These are phyloP conservation scores for Sclerotinia nivalis DNA, from an alignment of 2,329 filamentous ascomycete species.

Conservation along the genomic window DNA sequence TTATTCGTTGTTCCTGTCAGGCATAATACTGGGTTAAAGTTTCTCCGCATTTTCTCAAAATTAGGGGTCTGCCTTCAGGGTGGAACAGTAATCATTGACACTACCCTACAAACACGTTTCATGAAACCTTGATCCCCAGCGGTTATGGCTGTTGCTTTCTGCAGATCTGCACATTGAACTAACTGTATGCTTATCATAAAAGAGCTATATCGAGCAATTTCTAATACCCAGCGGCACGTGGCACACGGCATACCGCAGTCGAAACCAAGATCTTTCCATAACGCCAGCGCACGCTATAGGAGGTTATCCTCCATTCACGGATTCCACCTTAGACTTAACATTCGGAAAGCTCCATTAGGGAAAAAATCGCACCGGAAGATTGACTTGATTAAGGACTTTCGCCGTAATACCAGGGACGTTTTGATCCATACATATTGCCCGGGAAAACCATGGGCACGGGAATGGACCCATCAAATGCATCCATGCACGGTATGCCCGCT, in stretches of 20 bases:
- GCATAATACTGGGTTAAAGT: not conserved
- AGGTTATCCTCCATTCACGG: not conserved
- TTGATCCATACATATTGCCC: slow-evolving; percentile 44
- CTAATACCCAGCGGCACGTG: slow-evolving; percentile 14
- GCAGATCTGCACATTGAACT: slow-evolving; percentile 10
- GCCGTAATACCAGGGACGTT: slow-evolving; percentile 38
- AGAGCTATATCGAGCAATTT: not conserved
- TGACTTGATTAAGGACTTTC: slow-evolving; percentile 23
- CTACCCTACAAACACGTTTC: slow-evolving; percentile 14
- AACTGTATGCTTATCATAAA: slow-evolving; percentile 11
- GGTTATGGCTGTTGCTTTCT: not conserved
- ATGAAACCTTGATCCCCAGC: slow-evolving; percentile 3
- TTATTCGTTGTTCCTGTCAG: not conserved
- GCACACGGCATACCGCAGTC: slow-evolving; percentile 17
- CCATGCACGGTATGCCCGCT: slow-evolving; percentile 34
- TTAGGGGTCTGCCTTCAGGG: not conserved
- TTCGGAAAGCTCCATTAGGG: not conserved
- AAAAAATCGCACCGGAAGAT: slow-evolving; percentile 19
- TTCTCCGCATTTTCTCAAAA: slow-evolving; percentile 12
- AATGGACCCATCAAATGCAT: slow-evolving; percentile 54
- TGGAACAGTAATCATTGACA: not conserved
- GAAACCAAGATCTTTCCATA: slow-evolving; percentile 4
- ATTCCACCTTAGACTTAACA: not conserved
- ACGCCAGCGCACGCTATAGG: slow-evolving; percentile 1
- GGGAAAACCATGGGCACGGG: slow-evolving; percentile 67